Conservation (phyloP, 2,329 filamentous ascomycete species). For the Beauveria rudraprayagi region DNA sequence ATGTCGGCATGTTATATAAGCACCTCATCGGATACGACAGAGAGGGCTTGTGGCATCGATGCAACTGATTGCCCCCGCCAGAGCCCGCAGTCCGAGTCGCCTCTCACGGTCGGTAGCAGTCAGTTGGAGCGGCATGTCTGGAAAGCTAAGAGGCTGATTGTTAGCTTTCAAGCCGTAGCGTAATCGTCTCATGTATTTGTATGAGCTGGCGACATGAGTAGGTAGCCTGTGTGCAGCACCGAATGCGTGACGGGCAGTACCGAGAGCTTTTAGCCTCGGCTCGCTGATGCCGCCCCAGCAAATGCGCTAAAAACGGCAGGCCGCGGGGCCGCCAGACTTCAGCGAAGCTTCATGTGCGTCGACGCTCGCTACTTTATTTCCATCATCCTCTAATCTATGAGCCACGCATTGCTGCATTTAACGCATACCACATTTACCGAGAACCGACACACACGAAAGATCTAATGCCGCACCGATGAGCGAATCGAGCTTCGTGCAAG, state of each 20-base stretch:
- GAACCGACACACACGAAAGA: background rate
- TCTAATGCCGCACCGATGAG: constrained; percentile 31
- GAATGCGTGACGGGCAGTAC: background rate
- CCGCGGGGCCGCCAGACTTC: background rate
- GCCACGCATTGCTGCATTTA: background rate
- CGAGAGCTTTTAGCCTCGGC: constrained; percentile 7
- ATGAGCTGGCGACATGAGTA: background rate
- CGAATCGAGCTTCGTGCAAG: constrained; percentile 69
- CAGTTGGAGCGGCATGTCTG: background rate
- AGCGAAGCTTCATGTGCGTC: constrained; percentile 3
- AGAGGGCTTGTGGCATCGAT: no score
- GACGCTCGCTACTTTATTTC: background rate
- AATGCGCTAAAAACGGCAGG: constrained; percentile 4
- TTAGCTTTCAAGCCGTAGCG: background rate
- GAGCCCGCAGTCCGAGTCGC: background rate
- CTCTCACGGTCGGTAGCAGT: background rate
- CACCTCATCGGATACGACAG: no score
- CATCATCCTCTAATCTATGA: background rate
- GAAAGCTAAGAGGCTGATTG: background rate
- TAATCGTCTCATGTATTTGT: background rate
- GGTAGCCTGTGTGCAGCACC: background rate
- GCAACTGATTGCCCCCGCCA: background rate
- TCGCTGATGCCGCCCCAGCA: constrained; percentile 5
- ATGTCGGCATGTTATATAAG: no score
- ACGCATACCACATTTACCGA: background rate